Evolutionary conservation across 306 rosid genomes (phyloP).

Genomic region (Cicer arietinum): DNA sequence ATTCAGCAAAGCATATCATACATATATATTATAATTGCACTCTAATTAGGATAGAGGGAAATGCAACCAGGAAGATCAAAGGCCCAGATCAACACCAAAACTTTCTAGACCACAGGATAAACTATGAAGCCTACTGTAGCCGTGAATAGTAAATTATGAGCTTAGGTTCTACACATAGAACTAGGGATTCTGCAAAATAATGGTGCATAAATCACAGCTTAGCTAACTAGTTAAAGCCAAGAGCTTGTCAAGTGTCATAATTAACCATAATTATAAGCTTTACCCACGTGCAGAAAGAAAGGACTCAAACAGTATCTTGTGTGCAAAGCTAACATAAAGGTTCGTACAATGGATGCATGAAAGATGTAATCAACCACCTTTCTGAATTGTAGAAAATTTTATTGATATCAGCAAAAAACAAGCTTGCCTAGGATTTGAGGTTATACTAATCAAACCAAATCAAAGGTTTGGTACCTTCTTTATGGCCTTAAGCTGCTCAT

Average conservation of each 20-base stretch:
- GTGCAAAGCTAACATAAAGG: slow-evolving; percentile 8
- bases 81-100: slow-evolving; percentile 20
- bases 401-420: slow-evolving; percentile 6
- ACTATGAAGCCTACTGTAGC: background rate
- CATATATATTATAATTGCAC: slow-evolving; percentile 1
- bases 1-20: slow-evolving; percentile 29
- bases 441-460: slow-evolving; percentile 34
- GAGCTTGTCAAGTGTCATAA: background rate
- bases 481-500: slow-evolving; percentile 98
- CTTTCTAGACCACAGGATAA: slow-evolving; percentile 29
- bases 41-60: slow-evolving; percentile 14
- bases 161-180: slow-evolving; percentile 16
- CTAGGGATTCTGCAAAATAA: slow-evolving; percentile 9
- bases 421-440: slow-evolving; percentile 29
- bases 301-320: background rate
- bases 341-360: slow-evolving; percentile 18
- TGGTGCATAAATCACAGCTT: slow-evolving; percentile 25
- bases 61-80: slow-evolving; percentile 40
- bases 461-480: slow-evolving; percentile 67
- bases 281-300: slow-evolving; percentile 19
- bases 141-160: slow-evolving; percentile 20
- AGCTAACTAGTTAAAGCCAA: slow-evolving; percentile 31
- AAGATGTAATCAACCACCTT: slow-evolving; percentile 26
- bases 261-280: background rate
- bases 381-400: slow-evolving; percentile 6